phyloP scores from a whole-genome alignment of 1,284 basidiomycete genomes.

The Cutaneotrichosporon cutaneum region DNA sequence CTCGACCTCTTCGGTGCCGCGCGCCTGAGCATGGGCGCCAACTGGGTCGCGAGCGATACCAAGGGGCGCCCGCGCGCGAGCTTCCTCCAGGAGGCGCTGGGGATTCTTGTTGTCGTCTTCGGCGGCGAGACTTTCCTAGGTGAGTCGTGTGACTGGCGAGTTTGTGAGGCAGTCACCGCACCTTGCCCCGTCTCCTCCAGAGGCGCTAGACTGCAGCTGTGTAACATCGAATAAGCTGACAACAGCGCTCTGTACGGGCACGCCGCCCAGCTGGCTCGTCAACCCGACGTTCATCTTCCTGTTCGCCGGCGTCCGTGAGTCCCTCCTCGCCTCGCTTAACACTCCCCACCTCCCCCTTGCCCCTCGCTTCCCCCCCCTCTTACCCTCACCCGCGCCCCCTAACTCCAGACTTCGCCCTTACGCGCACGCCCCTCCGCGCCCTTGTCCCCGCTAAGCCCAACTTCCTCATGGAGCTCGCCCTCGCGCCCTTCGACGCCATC shows the following conservation, averaged over 20 bases:
- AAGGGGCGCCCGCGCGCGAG: conserved; percentile 29
- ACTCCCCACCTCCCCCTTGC: not conserved
- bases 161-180: too few species aligned
- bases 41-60: conserved; percentile 40
- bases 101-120: conserved; percentile 49
- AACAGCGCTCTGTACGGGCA: conserved; percentile 41
- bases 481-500: conserved; percentile 47
- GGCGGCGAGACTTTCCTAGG: conserved; percentile 52
- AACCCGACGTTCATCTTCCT: conserved; percentile 43
- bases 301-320: conserved; percentile 40
- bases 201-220: conserved; percentile 2
- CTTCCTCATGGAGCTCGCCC: conserved; percentile 37
- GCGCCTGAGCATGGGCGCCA: conserved; percentile 42
- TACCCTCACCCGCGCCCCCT: not conserved
- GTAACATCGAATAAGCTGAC: not conserved
- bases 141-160: too few species aligned
- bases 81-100: conserved; percentile 44
- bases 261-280: conserved; percentile 48
- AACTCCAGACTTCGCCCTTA: conserved; percentile 41
- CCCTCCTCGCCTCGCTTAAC: not conserved
- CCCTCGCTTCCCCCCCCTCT: not conserved
- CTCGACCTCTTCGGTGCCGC: conserved; percentile 49
- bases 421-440: conserved; percentile 40
- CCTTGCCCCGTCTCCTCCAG: too few species aligned
- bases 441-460: conserved; percentile 40